Base-by-base conservation (phyloP, 495 filamentous ascomycete species). In the Durotheca rogersii region DNA sequence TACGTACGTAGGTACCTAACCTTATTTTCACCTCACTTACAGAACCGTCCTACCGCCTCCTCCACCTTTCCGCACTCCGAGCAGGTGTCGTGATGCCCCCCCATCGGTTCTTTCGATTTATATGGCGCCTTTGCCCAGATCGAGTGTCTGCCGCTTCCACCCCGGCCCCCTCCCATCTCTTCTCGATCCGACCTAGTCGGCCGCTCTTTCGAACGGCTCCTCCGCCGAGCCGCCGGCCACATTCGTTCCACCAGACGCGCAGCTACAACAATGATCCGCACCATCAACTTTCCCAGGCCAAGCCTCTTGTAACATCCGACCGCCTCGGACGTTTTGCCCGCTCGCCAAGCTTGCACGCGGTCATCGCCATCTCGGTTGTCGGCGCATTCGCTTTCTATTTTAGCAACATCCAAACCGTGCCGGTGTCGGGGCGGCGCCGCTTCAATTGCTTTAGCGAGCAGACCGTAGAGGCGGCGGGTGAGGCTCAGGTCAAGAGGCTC, bases 361-460 rank as follows among this genome's bases (percentile, higher is more conserved):
- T 78, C 6, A 27, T 65, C 10, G 14, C 62, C 1, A 11, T 72
- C 12, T 48, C 67, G n/a, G 58, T 71, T 10, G 46, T 66, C 0
- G 71, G 69, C 42, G 70, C 64, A 0, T 55, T 70, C 0, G 56
- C 66, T 18, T 82, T 92, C 62, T 92, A 91, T 67, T 67, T 86
- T 35, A 76, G 72, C 60, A 85, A 95, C 58, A 70, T 86, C 7
- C 89, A 97, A 56, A 80, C 75, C 6, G 90, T 95, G 10, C 89
- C 90, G 34, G 84, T 89, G 31, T 85, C 84, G 6, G 86, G 87
- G 2, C 83, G 92, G 14, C 79, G 78, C 40, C 82, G 91, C 30
- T 96, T 97, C 74, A 95, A 92, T 60, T 81, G 84, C 51, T 72
- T 90, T 29, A 78, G 77, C 23, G 66, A 76, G 15, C 56, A 69